Evolutionary conservation across 257 asterid species (phyloP), one percentile per base, ranked within the genome.

Genomic region (Phtheirospermum japonicum): DNA sequence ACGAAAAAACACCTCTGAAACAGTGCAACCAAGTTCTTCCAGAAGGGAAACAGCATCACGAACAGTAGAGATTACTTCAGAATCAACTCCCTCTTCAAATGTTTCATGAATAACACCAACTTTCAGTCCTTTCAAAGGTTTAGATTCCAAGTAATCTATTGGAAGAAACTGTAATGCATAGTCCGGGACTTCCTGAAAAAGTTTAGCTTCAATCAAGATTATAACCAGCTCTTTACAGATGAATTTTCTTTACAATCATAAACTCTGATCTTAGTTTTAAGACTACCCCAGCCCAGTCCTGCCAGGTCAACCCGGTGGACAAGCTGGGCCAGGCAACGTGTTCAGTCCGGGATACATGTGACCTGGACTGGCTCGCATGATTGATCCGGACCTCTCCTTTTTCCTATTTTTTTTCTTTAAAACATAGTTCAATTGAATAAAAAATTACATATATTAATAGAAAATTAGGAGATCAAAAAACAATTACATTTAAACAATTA

Each of bases 61-160:
- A 46, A 87, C 76, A 39, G 95, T 77, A 48, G 97, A 83, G 57
- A 83, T 59, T 69, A 93, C 90, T 70, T 74, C 88, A 0, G 81
- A 57, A 80, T 93, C 97, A 76, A 89, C 96, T 57, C 97, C 96
- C 36, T 73, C 85, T 46, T 76, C 88, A 74, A 89, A 77, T n/a
- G 97, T 93, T 85, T 93, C 97, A 67, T 70, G 81, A 54, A 93
- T 93, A 40, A 93, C 75, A 52, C 99, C 99, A 71, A 93, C 92
- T 76, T 86, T 77, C 61, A 93, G 52, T 67, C 99, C 99, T 75
- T 76, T 80, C 75, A 93, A 72, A 61, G 99, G 97, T 70, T 83
- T 85, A 36, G 96, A 80, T 49, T 79, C 90, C 78, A 82, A 40
- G 74, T 54, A 56, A 73, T 89, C 86, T 19, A 70, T 63, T 42